These are phyloP conservation scores for Linum trigynum DNA, from an alignment of 345 rosid species.

Conservation along the genomic window DNA sequence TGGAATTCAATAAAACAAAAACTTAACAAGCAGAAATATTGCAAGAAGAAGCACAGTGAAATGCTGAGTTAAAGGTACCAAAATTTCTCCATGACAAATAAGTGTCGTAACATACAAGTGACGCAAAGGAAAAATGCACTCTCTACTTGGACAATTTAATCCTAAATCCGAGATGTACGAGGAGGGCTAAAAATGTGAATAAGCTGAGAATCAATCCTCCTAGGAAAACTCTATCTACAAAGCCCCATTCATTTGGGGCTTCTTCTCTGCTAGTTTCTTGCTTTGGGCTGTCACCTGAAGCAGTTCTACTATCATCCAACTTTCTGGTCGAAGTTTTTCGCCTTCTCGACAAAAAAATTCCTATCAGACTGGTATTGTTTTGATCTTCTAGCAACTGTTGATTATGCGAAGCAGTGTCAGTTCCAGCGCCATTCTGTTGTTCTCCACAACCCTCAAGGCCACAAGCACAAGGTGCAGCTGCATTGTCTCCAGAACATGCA, in stretches of 20 bases:
- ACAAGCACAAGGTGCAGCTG: slow-evolving; percentile 34
- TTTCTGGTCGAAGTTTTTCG: slow-evolving; percentile 22
- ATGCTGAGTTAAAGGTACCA: too few species aligned
- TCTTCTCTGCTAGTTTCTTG: slow-evolving; percentile 25
- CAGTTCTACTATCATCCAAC: slow-evolving; percentile 14
- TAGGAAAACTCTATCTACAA: slow-evolving; percentile 46
- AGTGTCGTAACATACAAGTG: too few species aligned
- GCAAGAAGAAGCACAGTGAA: too few species aligned
- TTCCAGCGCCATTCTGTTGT: slow-evolving; percentile 13
- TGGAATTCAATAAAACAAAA: too few species aligned
- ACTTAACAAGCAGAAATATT: too few species aligned
- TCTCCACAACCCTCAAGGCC: slow-evolving; percentile 47
- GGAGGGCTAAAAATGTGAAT: slow-evolving; percentile 36
- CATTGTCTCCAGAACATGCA: slow-evolving; percentile 31
- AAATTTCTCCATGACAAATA: too few species aligned
- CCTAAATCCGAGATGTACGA: slow-evolving; percentile 38
- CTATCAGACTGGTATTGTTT: slow-evolving; percentile 25
- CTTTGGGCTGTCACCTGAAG: slow-evolving; percentile 16
- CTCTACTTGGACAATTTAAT: slow-evolving; percentile 19
- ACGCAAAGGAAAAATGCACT: not conserved
- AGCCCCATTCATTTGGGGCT: slow-evolving; percentile 31
- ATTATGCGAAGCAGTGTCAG: slow-evolving; percentile 11
- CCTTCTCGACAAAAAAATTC: slow-evolving; percentile 40
- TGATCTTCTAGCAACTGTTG: slow-evolving; percentile 19
- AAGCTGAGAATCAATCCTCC: slow-evolving; percentile 59